Percentiles rank a stretch among this genome's conserved stretches.
These are phyloP conservation scores for Colletotrichum scovillei DNA, from an alignment of 2,329 filamentous ascomycete genomes.

Conservation along the genomic window DNA sequence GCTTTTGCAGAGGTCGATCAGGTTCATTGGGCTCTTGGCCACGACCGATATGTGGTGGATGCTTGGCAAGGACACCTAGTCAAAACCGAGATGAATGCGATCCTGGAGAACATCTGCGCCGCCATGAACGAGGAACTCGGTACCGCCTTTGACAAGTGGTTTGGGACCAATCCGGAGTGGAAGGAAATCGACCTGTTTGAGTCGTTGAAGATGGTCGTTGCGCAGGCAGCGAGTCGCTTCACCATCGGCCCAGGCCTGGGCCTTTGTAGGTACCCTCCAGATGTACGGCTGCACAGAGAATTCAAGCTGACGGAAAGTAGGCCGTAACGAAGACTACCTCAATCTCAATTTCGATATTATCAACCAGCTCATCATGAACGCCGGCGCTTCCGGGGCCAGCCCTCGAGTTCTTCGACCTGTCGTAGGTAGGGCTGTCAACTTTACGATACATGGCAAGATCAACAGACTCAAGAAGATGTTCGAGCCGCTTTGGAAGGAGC, in stretches of 20 bases:
- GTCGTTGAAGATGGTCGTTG: constrained; percentile 43
- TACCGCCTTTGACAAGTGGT: constrained; percentile 46
- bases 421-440: constrained; percentile 42
- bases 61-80: constrained; percentile 49
- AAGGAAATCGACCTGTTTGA: constrained; percentile 45
- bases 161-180: constrained; percentile 49
- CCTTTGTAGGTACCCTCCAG: constrained; percentile 40
- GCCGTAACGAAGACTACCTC: constrained; percentile 49
- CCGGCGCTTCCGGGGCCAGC: constrained; percentile 44
- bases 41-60: constrained; percentile 45
- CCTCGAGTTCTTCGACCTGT: constrained; percentile 47
- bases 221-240: constrained; percentile 45
- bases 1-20: constrained; percentile 54
- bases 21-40: constrained; percentile 49
- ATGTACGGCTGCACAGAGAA: too few relatives aligned
- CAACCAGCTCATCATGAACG: constrained; percentile 46
- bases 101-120: constrained; percentile 47
- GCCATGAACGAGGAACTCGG: constrained; percentile 49
- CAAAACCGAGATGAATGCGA: constrained; percentile 48
- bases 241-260: constrained; percentile 43
- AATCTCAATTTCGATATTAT: constrained; percentile 43
- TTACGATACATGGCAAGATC: constrained; percentile 39
- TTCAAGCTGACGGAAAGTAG: constrained; percentile 26
- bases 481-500: constrained; percentile 40
- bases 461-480: constrained; percentile 43